phyloP scores from a whole-genome alignment of 331 rosid genomes.

The Rosa hybrid region DNA sequence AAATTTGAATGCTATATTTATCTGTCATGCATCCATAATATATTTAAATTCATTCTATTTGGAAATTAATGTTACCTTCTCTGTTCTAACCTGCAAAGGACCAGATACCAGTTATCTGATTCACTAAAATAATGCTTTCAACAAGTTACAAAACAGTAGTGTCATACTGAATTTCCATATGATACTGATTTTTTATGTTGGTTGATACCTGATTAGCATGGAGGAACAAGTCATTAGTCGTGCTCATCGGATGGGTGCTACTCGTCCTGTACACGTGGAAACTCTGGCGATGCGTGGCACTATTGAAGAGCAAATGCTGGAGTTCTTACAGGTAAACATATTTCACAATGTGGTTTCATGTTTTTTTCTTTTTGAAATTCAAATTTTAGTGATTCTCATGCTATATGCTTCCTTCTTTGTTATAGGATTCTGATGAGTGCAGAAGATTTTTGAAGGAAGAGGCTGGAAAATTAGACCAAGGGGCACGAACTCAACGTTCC shows the following conservation, averaged over 20 bases:
- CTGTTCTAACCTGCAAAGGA: neutral
- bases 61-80: neutral
- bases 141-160: neutral
- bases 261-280: slow-evolving; percentile 89
- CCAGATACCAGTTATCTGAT: neutral
- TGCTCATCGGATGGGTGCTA: slow-evolving; percentile 99
- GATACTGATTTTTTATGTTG: slow-evolving; percentile 26
- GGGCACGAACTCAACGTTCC: slow-evolving; percentile 66
- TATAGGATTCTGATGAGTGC: slow-evolving; percentile 68
- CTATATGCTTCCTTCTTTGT: slow-evolving; percentile 16
- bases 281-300: slow-evolving; percentile 91
- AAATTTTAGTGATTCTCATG: neutral
- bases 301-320: slow-evolving; percentile 95
- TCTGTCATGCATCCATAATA: neutral
- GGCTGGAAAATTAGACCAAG: slow-evolving; percentile 48
- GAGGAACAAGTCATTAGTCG: slow-evolving; percentile 99
- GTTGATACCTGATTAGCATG: slow-evolving; percentile 53
- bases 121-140: neutral
- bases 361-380: neutral
- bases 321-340: slow-evolving; percentile 66
- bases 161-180: neutral
- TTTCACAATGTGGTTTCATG: neutral
- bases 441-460: slow-evolving; percentile 56
- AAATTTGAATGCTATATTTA: neutral
- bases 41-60: neutral